Evolutionary conservation across 2,329 filamentous ascomycete species (phyloP).

Genomic region (Fusarium pseudograminearum): DNA sequence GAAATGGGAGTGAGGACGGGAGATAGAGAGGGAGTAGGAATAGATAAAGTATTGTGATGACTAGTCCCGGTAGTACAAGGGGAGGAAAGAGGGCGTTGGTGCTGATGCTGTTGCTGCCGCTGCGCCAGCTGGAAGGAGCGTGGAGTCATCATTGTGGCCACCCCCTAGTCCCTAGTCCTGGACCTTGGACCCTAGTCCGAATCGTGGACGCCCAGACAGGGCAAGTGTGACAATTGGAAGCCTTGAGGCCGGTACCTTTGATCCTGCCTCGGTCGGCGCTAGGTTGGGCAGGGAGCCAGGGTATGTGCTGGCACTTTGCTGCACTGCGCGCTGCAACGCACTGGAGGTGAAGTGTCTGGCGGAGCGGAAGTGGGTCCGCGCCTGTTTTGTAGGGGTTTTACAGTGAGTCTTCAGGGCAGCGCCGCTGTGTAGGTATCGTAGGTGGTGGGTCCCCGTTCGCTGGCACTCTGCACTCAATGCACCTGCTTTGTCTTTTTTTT

Average conservation of each 20-base stretch:
- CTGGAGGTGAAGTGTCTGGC: constrained; percentile 33
- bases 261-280: constrained; percentile 12
- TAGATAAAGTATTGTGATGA: constrained; percentile 43
- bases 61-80: constrained; percentile 36
- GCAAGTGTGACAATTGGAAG: constrained; percentile 39
- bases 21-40: constrained; percentile 41
- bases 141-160: constrained; percentile 48
- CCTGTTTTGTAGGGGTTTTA: constrained; percentile 26
- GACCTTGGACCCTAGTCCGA: constrained; percentile 19
- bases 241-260: constrained; percentile 34
- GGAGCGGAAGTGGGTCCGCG: constrained; percentile 37
- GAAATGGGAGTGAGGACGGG: constrained; percentile 30
- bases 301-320: constrained; percentile 36
- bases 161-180: constrained; percentile 18
- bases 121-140: constrained; percentile 47
- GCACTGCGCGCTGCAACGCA: not conserved
- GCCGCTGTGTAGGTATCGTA: not conserved
- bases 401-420: constrained; percentile 28
- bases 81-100: constrained; percentile 36
- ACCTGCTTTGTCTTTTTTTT: not conserved
- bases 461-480: constrained; percentile 3
- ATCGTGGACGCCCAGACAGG: constrained; percentile 35
- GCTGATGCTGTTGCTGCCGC: constrained; percentile 36
- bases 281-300: constrained; percentile 11
- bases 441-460: not conserved